phyloP scores from a whole-genome alignment of 768 basidiomycete species.

The Phaeotremella skinneri region DNA sequence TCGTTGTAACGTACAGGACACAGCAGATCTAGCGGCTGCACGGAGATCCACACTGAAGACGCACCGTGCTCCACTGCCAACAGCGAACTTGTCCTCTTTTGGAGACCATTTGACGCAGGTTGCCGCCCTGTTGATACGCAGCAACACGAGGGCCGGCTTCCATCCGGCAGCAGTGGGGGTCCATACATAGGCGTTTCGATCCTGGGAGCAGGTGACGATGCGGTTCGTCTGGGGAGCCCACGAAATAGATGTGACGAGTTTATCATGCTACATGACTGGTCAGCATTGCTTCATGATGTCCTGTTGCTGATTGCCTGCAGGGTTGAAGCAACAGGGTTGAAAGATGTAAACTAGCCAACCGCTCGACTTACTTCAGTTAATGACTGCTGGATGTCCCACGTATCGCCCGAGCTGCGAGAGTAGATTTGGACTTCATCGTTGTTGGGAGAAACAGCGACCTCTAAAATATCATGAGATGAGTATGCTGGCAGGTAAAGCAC shows the following conservation, averaged over 20 bases:
- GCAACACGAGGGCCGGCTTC: constrained; percentile 95
- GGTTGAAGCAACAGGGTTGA: not conserved
- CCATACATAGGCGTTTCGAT: constrained; percentile 99
- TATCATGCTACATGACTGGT: constrained; percentile 77
- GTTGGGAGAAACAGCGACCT: constrained; percentile 87
- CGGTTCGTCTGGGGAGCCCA: constrained; percentile 97
- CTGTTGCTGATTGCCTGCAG: constrained; percentile 3
- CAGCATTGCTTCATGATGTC: not conserved
- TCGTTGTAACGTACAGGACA: not conserved
- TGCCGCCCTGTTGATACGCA: constrained; percentile 92
- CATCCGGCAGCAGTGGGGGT: constrained; percentile 80
- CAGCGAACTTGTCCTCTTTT: constrained; percentile 96
- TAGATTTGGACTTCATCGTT: constrained; percentile 84
- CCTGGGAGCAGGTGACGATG: constrained; percentile 98
- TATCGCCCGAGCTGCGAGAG: constrained; percentile 54
- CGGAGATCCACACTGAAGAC: constrained; percentile 16
- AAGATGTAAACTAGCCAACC: not conserved
- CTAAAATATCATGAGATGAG: constrained; percentile 54
- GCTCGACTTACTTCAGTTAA: constrained; percentile 70
- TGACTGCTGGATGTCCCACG: constrained; percentile 60
- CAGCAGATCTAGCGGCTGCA: not conserved
- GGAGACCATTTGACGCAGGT: constrained; percentile 96
- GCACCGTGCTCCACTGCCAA: constrained; percentile 90
- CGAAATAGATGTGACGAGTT: constrained; percentile 93
- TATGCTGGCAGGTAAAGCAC: constrained; percentile 1